Base-by-base conservation (phyloP, 1,284 basidiomycete species). In the Ustilago trichophora region DNA sequence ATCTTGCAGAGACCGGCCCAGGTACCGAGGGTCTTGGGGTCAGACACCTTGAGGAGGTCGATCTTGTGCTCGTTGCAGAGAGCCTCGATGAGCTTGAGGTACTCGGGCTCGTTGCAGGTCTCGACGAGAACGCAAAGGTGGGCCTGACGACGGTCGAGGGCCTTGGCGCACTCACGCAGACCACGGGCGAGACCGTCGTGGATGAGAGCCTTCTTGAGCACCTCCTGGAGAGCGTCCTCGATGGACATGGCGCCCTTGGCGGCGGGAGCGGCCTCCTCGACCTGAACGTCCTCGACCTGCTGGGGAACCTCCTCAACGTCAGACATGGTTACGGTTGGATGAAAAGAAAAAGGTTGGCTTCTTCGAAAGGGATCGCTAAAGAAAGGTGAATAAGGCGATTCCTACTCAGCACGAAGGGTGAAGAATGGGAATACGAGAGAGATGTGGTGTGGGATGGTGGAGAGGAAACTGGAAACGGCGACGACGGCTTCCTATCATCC, bases 81-180 rank as follows among this genome's bases (percentile, higher is more conserved):
- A 50, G 94, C 95, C 86, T 98, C 94, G 77, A 98, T 96, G 86
- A 98, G 92, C 87, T 98, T 98, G 88, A 97, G 91, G 88, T 98
- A 98, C 86, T 97, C 95, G 78, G 93, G 92, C 86, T 98, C 95
- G 65, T 91, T 95, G 87, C 93, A 96, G 64, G 93, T 93, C 89
- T 98, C 95, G 83, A 97, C 93, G 82, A 98, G 90, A 70, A 98
- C 94, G 85, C 95, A 98, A 60, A 98, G 88, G 85, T 98, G 95
- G 58, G 95, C 95, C 87, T 96, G 92, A 80, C 93, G 91, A 86
- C 94, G 94, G 88, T 98, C 95, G 73, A 98, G 88, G 63, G 95
- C 93, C 87, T 98, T 98, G 82, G 95, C 91, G 82, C 89, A 91
- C 87, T 98, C 95, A 78, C 95, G 92, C 72, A 98, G 90, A 85